These are phyloP conservation scores for Dactylellina cionopaga DNA, from an alignment of 2,329 filamentous ascomycete genomes.

Conservation along the genomic window DNA sequence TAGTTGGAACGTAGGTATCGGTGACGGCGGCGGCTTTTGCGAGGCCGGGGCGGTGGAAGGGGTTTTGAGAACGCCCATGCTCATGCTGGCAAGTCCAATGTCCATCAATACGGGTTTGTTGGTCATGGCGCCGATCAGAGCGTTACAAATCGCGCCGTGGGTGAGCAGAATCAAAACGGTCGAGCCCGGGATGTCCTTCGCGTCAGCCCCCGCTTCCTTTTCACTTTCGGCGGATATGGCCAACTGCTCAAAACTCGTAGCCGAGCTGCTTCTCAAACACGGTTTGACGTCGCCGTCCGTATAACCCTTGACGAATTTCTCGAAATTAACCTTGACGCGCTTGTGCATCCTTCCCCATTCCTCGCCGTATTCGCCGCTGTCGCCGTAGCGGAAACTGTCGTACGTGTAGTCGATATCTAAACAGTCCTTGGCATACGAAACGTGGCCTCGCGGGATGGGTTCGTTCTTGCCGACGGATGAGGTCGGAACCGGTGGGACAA, in stretches of 20 bases:
- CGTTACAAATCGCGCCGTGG: conserved; percentile 95
- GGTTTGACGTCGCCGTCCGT: conserved; percentile 62
- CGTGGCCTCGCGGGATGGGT: conserved; percentile 86
- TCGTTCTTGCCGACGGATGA: conserved; percentile 84
- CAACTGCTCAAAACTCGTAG: conserved; percentile 63
- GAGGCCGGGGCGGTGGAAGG: conserved; percentile 49
- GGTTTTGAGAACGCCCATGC: conserved; percentile 76
- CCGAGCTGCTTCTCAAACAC: conserved; percentile 61
- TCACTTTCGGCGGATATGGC: conserved; percentile 58
- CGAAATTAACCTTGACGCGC: conserved; percentile 81
- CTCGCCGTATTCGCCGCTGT: conserved; percentile 86
- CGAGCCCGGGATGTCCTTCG: conserved; percentile 66
- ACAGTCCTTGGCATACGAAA: conserved; percentile 89
- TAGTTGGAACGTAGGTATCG: conserved; percentile 17
- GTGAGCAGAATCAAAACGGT: conserved; percentile 88
- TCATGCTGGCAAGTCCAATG: conserved; percentile 87
- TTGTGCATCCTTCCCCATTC: conserved; percentile 97
- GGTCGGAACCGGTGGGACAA: conserved; percentile 79
- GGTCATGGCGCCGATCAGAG: conserved; percentile 88
- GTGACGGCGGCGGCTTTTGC: neutral
- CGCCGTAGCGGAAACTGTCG: conserved; percentile 95
- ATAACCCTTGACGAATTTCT: conserved; percentile 87
- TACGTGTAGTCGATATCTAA: conserved; percentile 90
- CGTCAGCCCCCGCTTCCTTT: conserved; percentile 65
- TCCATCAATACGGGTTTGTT: conserved; percentile 91